phyloP scores from a whole-genome alignment of 75 land plant genomes.

The Azolla pinnata region DNA sequence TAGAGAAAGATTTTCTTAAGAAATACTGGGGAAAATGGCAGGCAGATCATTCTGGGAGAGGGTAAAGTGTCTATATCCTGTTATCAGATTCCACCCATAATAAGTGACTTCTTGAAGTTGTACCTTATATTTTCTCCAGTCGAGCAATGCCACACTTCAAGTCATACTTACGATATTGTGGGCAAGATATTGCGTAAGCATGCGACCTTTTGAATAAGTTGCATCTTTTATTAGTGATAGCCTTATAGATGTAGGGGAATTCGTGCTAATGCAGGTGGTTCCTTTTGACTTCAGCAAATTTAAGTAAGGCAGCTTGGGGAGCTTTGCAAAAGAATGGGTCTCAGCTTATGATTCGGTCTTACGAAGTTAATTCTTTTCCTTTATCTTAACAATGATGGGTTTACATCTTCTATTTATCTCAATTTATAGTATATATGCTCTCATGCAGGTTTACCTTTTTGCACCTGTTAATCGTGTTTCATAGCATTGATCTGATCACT shows the following conservation, averaged over 20 bases:
- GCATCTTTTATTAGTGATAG: too few relatives aligned
- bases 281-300: conserved; percentile 81
- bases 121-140: conserved; percentile 37
- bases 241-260: too few relatives aligned
- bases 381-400: neutral
- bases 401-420: too few relatives aligned
- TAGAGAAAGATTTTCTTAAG: conserved; percentile 73
- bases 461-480: too few relatives aligned
- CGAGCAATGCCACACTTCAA: conserved; percentile 99
- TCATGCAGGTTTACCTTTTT: too few relatives aligned
- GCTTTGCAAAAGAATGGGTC: conserved; percentile 82
- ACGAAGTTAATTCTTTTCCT: conserved; percentile 54
- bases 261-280: conserved; percentile 57
- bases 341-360: conserved; percentile 97
- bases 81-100: neutral
- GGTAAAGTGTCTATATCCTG: conserved; percentile 31
- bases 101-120: neutral
- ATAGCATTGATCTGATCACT: neutral
- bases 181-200: conserved; percentile 73
- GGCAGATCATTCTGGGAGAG: conserved; percentile 82
- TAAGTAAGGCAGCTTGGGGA: conserved; percentile 99
- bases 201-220: too few relatives aligned
- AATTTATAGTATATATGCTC: too few relatives aligned
- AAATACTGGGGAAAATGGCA: conserved; percentile 96
- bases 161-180: conserved; percentile 66